Percentiles rank a stretch among this genome's conserved stretches.
Evolutionary conservation across 2,329 filamentous ascomycete species (phyloP).

Genomic region (Colletotrichum australisinense): DNA sequence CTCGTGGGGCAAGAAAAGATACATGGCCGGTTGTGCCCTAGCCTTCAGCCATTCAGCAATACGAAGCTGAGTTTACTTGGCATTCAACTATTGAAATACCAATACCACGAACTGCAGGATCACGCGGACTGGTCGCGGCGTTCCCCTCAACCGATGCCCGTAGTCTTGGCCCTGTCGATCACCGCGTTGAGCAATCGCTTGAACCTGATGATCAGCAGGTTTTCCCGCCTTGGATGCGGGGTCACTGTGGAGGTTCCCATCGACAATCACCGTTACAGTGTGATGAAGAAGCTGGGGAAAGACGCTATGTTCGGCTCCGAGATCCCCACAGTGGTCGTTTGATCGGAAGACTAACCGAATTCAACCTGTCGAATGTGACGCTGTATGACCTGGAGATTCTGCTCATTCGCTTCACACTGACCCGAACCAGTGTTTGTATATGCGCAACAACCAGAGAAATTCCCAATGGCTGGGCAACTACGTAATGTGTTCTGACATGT

Average conservation of each 20-base stretch:
- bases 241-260: not conserved
- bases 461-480: not conserved
- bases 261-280: not conserved
- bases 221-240: not conserved
- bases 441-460: not conserved
- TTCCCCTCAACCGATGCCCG: not conserved
- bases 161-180: not conserved
- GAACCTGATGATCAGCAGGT: not conserved
- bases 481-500: not conserved
- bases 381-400: not conserved
- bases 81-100: not conserved
- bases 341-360: not conserved
- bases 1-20: too few species aligned
- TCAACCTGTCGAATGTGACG: not conserved
- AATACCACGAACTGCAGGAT: not conserved
- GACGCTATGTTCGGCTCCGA: conserved; percentile 5
- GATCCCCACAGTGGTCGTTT: not conserved
- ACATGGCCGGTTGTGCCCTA: too few species aligned
- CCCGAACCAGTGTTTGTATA: not conserved
- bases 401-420: not conserved
- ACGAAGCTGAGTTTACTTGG: not conserved
- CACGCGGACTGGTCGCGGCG: not conserved
- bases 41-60: not conserved
- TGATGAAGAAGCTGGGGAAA: not conserved
- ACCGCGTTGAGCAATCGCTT: not conserved